Base-by-base conservation (phyloP, 192 early-diverging fungal genomes). In the Coemansia sp. region DNA sequence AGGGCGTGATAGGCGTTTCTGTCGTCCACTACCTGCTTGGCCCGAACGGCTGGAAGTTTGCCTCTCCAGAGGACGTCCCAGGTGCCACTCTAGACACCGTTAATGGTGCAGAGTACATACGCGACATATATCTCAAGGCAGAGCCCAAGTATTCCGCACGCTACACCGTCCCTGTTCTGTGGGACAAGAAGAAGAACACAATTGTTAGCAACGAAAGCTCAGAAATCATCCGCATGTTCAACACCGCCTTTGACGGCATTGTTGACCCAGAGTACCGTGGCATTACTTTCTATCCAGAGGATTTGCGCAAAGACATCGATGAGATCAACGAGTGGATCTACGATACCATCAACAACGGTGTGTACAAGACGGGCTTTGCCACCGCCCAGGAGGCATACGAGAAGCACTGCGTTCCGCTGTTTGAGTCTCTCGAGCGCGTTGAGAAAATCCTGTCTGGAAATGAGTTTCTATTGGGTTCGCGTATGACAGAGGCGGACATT, bases 121-220 rank as follows among this genome's bases (percentile, higher is more conserved):
- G 89, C 21, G 96, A 99, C 44, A 49, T 99, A 12, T 99, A 99
- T 84, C 92, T 92, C 83, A 96, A 95, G 85, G 94, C 91, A 9
- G 84, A 94, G 50, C 86, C 91, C 15, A 81, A 92, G 59, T 95
- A 94, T 65, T 53, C 68, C 3, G 76, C 75, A 23, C 87, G 90
- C 21, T 92, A 91, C 76, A 99, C 97, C 3, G 97, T 99, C 3
- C 97, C 97, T 19, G 89, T 98, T 47, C 88, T 99, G 23, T 98
- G 95, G 96, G 97, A 99, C 83, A 98, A 92, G 86, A 94, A 96
- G 81, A 78, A 80, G 37, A 56, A 88, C 47, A 99, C 95, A 26
- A 98, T 99, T 60, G 91, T 94, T 16, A 99, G 94, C 89, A 99
- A 99, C 81, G 97, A 99, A 83, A 89, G 87, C 67, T 92, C 92